phyloP scores from a whole-genome alignment of 2,329 filamentous ascomycete genomes.

The Diplocarpon rosae region DNA sequence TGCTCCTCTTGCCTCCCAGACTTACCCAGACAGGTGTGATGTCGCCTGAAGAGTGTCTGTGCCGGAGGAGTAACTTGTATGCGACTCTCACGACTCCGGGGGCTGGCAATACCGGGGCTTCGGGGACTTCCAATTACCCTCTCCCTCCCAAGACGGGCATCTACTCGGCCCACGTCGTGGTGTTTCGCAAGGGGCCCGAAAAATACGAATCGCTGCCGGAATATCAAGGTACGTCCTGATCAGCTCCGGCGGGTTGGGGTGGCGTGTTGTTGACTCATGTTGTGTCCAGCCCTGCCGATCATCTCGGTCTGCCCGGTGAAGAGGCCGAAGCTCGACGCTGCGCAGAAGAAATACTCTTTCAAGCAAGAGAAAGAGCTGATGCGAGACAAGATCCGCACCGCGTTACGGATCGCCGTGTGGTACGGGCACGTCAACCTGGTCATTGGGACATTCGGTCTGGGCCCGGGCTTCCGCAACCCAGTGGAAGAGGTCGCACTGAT shows the following conservation, averaged over 20 bases:
- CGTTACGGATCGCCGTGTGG: slow-evolving; percentile 57
- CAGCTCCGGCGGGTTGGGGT: no score
- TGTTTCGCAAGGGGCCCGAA: slow-evolving; percentile 58
- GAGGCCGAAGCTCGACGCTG: slow-evolving; percentile 60
- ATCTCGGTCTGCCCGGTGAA: slow-evolving; percentile 62
- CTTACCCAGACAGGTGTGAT: slow-evolving; percentile 34
- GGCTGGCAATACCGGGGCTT: slow-evolving; percentile 32
- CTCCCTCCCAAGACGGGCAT: slow-evolving; percentile 60
- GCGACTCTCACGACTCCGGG: slow-evolving; percentile 54
- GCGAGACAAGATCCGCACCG: slow-evolving; percentile 59
- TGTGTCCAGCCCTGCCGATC: slow-evolving; percentile 45
- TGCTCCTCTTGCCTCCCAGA: background rate
- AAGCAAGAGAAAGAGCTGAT: slow-evolving; percentile 59
- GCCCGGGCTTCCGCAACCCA: slow-evolving; percentile 53
- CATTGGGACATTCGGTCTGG: slow-evolving; percentile 54
- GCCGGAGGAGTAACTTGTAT: slow-evolving; percentile 62
- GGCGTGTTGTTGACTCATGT: no score
- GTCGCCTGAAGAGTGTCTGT: slow-evolving; percentile 62
- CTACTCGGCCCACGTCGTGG: slow-evolving; percentile 56
- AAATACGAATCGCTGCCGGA: slow-evolving; percentile 47
- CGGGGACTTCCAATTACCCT: slow-evolving; percentile 49
- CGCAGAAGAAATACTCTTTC: slow-evolving; percentile 61
- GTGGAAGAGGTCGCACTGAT: slow-evolving; percentile 53
- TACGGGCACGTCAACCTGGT: slow-evolving; percentile 46
- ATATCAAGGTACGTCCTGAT: slow-evolving; percentile 30